Evolutionary conservation across 2,329 filamentous ascomycete species (phyloP).

Genomic region (Incumbomyces delicatus): DNA sequence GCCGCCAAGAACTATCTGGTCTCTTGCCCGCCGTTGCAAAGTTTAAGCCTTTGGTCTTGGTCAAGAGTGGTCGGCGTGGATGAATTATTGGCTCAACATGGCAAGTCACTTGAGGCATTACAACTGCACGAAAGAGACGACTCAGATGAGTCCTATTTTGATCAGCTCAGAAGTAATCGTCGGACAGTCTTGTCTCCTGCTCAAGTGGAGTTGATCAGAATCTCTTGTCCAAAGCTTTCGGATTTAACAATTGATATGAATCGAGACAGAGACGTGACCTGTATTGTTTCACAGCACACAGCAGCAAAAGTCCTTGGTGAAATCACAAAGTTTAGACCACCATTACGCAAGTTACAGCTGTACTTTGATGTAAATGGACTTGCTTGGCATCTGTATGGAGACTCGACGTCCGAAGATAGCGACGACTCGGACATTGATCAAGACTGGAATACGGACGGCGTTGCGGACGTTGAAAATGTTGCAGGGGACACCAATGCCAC

Average conservation of each 20-base stretch:
- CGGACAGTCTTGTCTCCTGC: neutral
- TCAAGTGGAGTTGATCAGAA: neutral
- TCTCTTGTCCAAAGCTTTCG: conserved; percentile 2
- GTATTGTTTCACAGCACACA: neutral
- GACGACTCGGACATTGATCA: neutral
- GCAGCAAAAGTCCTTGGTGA: neutral
- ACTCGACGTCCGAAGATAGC: neutral
- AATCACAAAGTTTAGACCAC: neutral
- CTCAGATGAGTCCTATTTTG: neutral
- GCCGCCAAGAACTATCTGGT: conserved; percentile 5
- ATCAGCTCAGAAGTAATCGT: neutral
- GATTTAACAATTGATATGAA: conserved; percentile 8
- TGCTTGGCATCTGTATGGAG: neutral
- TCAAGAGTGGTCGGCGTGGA: neutral
- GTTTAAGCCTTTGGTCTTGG: conserved; percentile 8
- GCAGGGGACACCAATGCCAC: neutral
- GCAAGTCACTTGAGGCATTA: conserved; percentile 2
- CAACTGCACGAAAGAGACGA: conserved; percentile 9
- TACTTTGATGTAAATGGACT: conserved; percentile 9
- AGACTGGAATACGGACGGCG: neutral
- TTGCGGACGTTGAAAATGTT: neutral
- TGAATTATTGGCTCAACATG: conserved; percentile 6
- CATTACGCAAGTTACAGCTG: conserved; percentile 1
- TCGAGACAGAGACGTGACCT: neutral
- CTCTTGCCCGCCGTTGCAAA: conserved; percentile 3